Conservation (phyloP, 129 eudicot species). For the sunflower (Helianthus annuus) region DNA sequence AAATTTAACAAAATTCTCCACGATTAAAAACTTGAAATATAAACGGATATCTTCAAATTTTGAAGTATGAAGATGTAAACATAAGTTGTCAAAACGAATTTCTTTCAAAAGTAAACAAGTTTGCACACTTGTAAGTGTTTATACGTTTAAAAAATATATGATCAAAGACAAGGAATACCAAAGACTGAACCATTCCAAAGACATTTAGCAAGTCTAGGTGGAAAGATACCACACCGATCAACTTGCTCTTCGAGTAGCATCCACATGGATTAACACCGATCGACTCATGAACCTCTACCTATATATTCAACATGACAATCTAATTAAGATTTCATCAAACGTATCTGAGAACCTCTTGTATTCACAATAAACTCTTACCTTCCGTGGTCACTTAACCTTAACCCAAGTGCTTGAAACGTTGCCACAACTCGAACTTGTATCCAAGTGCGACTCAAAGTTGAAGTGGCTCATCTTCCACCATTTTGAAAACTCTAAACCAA, state of each 20-base stretch:
- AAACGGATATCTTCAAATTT: neutral
- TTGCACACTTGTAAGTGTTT: neutral
- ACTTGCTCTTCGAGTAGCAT: neutral
- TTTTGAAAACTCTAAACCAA: neutral
- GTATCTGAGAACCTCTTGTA: neutral
- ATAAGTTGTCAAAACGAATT: neutral
- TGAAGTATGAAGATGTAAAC: neutral
- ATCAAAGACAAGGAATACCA: neutral
- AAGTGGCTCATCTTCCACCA: neutral
- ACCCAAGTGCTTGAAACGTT: neutral
- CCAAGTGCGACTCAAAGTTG: neutral
- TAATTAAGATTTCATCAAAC: neutral
- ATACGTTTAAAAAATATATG: neutral
- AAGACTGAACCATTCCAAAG: neutral
- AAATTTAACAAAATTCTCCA: neutral
- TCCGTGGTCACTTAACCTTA: neutral
- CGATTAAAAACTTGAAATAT: no score
- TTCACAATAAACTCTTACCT: neutral
- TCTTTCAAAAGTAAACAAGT: neutral
- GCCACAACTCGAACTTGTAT: neutral
- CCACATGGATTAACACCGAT: no score
- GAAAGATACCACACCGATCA: neutral
- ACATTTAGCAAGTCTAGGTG: no score
- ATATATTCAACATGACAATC: neutral
- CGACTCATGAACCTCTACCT: no score